Conservation (phyloP, 805 yeast species). For the Hanseniaspora thailandica region DNA sequence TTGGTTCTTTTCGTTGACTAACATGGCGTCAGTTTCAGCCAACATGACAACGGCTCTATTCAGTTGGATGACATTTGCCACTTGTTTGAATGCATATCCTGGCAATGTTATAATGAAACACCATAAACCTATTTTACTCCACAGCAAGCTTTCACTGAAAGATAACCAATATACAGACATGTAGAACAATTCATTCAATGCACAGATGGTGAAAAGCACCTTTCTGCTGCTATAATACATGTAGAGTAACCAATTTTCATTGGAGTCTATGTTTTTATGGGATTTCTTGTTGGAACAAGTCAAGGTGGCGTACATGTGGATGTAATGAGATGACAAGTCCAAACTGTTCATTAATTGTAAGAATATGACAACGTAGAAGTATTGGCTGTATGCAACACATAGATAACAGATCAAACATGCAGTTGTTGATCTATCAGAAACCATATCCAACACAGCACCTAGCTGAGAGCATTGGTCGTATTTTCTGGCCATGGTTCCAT, state of each 20-base stretch:
- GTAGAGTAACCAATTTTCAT: slow-evolving; percentile 58
- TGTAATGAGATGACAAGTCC: slow-evolving; percentile 86
- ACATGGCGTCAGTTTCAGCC: slow-evolving; percentile 55
- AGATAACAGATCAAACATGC: slow-evolving; percentile 82
- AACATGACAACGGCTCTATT: slow-evolving; percentile 69
- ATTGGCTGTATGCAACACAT: slow-evolving; percentile 60
- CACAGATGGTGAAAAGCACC: slow-evolving; percentile 80
- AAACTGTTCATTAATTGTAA: slow-evolving; percentile 80
- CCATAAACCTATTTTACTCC: slow-evolving; percentile 5
- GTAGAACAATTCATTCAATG: slow-evolving; percentile 85
- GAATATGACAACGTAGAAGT: slow-evolving; percentile 29
- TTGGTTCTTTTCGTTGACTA: slow-evolving; percentile 23
- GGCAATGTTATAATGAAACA: slow-evolving; percentile 53
- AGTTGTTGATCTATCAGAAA: slow-evolving; percentile 94
- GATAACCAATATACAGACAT: slow-evolving; percentile 74
- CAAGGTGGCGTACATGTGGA: slow-evolving; percentile 95
- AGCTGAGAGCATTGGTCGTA: slow-evolving; percentile 80
- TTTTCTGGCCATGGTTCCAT: slow-evolving; percentile 87
- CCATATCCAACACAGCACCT: slow-evolving; percentile 98
- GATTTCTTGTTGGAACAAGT: slow-evolving; percentile 56
- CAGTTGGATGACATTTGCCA: slow-evolving; percentile 80
- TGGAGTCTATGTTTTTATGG: slow-evolving; percentile 65
- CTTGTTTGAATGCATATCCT: slow-evolving; percentile 80
- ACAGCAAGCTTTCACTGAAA: slow-evolving; percentile 31
- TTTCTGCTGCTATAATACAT: slow-evolving; percentile 77